Percentiles rank a stretch among this genome's conserved stretches.
Conservation (phyloP, 495 filamentous ascomycete genomes). For the Neurospora terricola region DNA sequence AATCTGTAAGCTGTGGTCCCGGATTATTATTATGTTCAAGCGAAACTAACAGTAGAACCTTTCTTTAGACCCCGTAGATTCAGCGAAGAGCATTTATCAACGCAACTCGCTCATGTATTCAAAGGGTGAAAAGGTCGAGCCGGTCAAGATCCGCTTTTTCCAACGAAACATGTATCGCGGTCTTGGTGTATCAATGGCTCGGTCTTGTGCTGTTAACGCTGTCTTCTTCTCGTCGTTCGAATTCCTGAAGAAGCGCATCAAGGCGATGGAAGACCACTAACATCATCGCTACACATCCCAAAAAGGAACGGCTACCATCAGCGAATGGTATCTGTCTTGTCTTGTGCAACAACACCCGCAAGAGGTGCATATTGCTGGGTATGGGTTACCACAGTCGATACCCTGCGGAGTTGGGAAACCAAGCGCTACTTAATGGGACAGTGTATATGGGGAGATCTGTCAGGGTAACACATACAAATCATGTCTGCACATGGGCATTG, state of each 20-base stretch:
- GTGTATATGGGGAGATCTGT: neutral
- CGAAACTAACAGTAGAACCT: neutral
- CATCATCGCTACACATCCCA: neutral
- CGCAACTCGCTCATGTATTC: slow-evolving; percentile 63
- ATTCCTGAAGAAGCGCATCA: slow-evolving; percentile 62
- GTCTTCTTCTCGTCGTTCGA: slow-evolving; percentile 76
- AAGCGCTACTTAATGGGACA: neutral
- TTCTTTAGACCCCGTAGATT: slow-evolving; percentile 59
- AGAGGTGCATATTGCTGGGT: neutral
- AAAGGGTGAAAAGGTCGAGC: slow-evolving; percentile 45
- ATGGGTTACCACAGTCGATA: neutral
- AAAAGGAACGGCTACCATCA: neutral
- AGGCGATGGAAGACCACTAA: slow-evolving; percentile 38
- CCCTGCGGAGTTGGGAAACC: neutral
- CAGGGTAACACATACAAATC: neutral
- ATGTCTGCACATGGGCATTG: neutral
- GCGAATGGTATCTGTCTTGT: neutral
- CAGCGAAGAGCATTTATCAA: slow-evolving; percentile 75
- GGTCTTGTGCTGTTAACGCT: slow-evolving; percentile 63
- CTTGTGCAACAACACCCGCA: neutral
- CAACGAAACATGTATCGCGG: slow-evolving; percentile 64
- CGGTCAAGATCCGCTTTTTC: slow-evolving; percentile 62
- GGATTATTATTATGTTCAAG: neutral
- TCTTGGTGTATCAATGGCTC: slow-evolving; percentile 67
- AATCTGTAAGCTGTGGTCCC: slow-evolving; percentile 41